phyloP scores from a whole-genome alignment of 345 rosid species.

The Abelmoschus esculentus region DNA sequence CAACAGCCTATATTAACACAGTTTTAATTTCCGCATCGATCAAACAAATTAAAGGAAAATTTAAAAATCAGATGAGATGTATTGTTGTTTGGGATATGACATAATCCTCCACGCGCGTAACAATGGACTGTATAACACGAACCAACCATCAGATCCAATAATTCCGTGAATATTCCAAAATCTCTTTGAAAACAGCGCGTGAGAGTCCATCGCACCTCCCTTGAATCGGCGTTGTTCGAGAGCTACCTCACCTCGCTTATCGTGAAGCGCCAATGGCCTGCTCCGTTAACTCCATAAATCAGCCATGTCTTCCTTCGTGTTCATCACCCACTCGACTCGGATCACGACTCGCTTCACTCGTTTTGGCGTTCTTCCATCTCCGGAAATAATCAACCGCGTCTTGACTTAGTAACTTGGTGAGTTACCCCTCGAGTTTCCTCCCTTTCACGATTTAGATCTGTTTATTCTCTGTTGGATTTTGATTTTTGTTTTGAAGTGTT shows the following conservation, averaged over 20 bases:
- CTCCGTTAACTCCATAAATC: conserved; percentile 23
- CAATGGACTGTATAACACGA: background rate
- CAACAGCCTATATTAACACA: too few species aligned
- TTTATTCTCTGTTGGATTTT: background rate
- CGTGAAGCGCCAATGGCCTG: conserved; percentile 17
- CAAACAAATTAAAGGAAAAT: background rate
- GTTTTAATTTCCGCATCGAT: background rate
- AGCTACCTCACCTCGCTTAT: conserved; percentile 12
- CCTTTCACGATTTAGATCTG: conserved; percentile 16
- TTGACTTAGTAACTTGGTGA: conserved; percentile 25
- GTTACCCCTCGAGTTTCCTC: background rate
- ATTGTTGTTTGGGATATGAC: background rate
- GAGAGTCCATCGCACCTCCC: too few species aligned
- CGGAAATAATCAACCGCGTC: background rate
- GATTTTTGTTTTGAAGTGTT: conserved; percentile 22
- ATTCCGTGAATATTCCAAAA: background rate
- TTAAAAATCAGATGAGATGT: background rate
- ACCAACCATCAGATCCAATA: background rate
- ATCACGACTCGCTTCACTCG: too few species aligned
- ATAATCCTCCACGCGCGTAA: background rate
- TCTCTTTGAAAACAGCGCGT: background rate
- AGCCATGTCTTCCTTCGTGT: conserved; percentile 15
- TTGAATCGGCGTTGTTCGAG: background rate
- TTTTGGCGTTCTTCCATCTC: too few species aligned
- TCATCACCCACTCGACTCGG: background rate